Evolutionary conservation across 768 basidiomycete genomes (phyloP).

Genomic region (Boletus patriciae): DNA sequence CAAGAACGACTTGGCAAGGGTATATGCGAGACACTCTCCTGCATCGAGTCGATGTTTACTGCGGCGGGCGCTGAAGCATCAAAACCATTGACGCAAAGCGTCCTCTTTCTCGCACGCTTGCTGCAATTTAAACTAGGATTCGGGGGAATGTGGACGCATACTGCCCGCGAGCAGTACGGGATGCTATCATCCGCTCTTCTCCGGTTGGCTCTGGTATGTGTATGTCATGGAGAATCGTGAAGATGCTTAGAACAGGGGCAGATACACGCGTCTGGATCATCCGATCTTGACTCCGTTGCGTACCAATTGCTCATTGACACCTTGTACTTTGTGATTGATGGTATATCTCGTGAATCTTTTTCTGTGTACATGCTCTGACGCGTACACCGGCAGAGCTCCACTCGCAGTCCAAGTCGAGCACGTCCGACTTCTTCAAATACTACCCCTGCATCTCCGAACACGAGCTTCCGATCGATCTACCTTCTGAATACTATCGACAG

Average conservation of each 20-base stretch:
- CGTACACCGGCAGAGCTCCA: conserved; percentile 52
- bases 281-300: conserved; percentile 49
- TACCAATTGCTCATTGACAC: conserved; percentile 75
- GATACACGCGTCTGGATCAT: conserved; percentile 55
- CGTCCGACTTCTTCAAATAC: conserved; percentile 59
- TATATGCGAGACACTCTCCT: conserved; percentile 47
- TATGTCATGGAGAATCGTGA: conserved; percentile 1
- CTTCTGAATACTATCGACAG: conserved; percentile 56
- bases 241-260: conserved; percentile 27
- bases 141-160: conserved; percentile 53
- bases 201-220: conserved; percentile 52
- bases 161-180: conserved; percentile 46
- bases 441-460: conserved; percentile 54
- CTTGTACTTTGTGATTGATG: conserved; percentile 69
- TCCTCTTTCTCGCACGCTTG: conserved; percentile 62
- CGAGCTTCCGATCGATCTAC: conserved; percentile 55
- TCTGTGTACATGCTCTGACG: background rate
- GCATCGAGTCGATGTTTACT: conserved; percentile 39
- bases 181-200: conserved; percentile 46
- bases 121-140: conserved; percentile 76
- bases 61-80: conserved; percentile 19
- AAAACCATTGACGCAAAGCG: conserved; percentile 38
- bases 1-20: conserved; percentile 59
- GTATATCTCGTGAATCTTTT: conserved; percentile 37
- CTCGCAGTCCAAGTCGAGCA: conserved; percentile 50